Conservation (phyloP, 2,329 filamentous ascomycete species). For the Diaporthe vaccinii region DNA sequence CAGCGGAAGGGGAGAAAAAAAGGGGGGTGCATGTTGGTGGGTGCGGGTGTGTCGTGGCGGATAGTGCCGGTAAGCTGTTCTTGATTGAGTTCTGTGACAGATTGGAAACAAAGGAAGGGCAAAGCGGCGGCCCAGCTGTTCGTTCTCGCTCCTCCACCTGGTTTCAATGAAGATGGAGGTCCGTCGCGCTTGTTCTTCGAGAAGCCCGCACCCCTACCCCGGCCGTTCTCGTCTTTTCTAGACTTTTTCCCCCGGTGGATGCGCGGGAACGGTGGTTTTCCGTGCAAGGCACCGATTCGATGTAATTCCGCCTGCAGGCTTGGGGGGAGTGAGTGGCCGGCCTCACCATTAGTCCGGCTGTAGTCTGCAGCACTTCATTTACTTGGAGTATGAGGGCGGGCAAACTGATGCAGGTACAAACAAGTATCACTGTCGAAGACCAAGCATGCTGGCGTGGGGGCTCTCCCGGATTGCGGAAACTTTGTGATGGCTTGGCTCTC, state of each 20-base stretch:
- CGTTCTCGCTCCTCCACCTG: conserved; percentile 32
- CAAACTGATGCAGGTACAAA: conserved; percentile 16
- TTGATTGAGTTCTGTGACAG: conserved; percentile 37
- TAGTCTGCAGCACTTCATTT: neutral
- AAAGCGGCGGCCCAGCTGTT: conserved; percentile 13
- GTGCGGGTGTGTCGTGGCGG: conserved; percentile 11
- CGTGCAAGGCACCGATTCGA: neutral
- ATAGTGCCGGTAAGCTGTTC: neutral
- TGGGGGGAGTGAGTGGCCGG: neutral
- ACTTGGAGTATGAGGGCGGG: neutral
- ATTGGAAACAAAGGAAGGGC: conserved; percentile 39
- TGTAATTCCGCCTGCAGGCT: neutral
- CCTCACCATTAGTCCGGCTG: neutral
- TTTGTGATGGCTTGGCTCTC: conserved; percentile 13
- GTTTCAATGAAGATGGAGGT: conserved; percentile 38
- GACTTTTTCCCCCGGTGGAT: conserved; percentile 4
- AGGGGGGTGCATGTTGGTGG: neutral
- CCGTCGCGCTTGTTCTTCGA: conserved; percentile 18
- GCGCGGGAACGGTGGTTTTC: neutral
- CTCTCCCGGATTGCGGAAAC: conserved; percentile 6
- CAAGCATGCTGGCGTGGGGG: conserved; percentile 10
- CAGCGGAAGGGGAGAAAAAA: neutral
- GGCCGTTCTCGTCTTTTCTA: conserved; percentile 13
- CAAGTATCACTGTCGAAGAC: neutral
- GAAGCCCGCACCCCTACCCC: conserved; percentile 3